phyloP scores from a whole-genome alignment of 1,139 yeast species.

The Yamadazyma trypodendri region DNA sequence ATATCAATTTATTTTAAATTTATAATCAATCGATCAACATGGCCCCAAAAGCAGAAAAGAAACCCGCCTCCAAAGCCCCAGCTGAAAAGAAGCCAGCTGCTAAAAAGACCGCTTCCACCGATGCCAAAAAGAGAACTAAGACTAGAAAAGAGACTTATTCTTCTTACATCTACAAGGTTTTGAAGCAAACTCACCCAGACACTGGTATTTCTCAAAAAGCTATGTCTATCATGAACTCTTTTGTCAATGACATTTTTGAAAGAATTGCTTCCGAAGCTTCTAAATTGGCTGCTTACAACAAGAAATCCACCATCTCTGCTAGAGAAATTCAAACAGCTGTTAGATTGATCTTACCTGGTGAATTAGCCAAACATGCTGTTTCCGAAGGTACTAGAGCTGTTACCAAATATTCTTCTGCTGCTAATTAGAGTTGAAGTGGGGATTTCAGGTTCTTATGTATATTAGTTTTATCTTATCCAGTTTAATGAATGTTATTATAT shows the following conservation, averaged over 20 bases:
- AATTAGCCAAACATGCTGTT: constrained; percentile 98
- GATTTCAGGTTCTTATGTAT: constrained; percentile 10
- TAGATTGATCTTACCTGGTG: constrained; percentile 99
- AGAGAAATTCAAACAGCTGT: constrained; percentile 99
- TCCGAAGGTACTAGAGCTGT: constrained; percentile 99
- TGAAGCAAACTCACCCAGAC: constrained; percentile 99
- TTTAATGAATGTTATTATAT: constrained; percentile 16
- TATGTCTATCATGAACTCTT: constrained; percentile 98
- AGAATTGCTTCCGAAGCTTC: constrained; percentile 98
- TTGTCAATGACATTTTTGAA: constrained; percentile 94
- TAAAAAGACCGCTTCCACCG: constrained; percentile 88
- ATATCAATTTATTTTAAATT: constrained; percentile 14
- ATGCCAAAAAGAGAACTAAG: constrained; percentile 92
- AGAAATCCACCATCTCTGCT: constrained; percentile 97
- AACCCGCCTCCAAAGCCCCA: constrained; percentile 98
- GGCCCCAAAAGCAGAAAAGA: constrained; percentile 98
- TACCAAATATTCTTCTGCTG: constrained; percentile 95
- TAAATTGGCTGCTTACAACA: constrained; percentile 99
- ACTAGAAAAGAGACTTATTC: constrained; percentile 99
- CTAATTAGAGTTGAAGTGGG: constrained; percentile 30
- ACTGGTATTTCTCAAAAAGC: constrained; percentile 99
- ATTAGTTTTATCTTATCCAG: constrained; percentile 11
- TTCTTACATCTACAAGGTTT: constrained; percentile 96
- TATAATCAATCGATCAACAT: constrained; percentile 38
- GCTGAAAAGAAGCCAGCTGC: constrained; percentile 97